Evolutionary conservation across 352 stramenopile species (phyloP).

Genomic region (Phytophthora agathidicida): DNA sequence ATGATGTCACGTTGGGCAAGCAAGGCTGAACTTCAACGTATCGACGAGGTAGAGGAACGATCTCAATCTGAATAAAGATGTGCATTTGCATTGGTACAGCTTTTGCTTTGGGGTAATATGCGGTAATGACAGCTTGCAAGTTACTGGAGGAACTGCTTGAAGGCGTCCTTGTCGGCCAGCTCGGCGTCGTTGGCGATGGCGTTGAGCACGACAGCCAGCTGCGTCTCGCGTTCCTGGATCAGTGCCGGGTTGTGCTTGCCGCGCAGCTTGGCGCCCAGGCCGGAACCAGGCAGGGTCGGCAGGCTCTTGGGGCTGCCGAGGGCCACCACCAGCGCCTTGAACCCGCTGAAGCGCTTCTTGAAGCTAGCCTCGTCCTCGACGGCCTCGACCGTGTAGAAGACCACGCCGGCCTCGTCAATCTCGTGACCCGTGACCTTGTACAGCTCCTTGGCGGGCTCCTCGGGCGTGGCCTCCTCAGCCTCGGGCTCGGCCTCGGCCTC

Average conservation of each 20-base stretch:
- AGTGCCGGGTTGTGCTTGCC: conserved; percentile 66
- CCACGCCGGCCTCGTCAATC: conserved; percentile 67
- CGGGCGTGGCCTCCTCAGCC: conserved; percentile 5
- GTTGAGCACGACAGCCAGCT: conserved; percentile 73
- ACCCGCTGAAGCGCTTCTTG: conserved; percentile 86
- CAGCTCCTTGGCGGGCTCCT: conserved; percentile 24
- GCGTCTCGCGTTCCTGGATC: conserved; percentile 65
- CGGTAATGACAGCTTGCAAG: conserved; percentile 3
- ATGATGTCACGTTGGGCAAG: too few species aligned
- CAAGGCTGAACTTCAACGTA: too few species aligned
- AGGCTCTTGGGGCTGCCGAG: conserved; percentile 42
- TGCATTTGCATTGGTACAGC: conserved; percentile 7
- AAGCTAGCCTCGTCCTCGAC: conserved; percentile 38
- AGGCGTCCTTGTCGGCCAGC: conserved; percentile 50
- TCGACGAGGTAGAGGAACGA: too few species aligned
- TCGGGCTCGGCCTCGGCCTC: conserved; percentile 24
- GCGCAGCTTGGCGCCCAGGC: conserved; percentile 54
- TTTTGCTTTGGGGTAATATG: conserved; percentile 2
- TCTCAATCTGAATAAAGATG: not conserved
- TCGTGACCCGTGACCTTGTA: conserved; percentile 61
- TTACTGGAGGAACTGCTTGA: conserved; percentile 61
- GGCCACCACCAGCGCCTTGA: conserved; percentile 68
- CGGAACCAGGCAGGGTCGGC: conserved; percentile 58
- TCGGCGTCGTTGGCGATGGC: conserved; percentile 57
- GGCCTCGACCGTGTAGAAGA: conserved; percentile 72